Percentiles rank a stretch among this genome's conserved stretches.
phyloP scores from a whole-genome alignment of 2,329 filamentous ascomycete genomes.

The Fusarium sterilihyphosum region DNA sequence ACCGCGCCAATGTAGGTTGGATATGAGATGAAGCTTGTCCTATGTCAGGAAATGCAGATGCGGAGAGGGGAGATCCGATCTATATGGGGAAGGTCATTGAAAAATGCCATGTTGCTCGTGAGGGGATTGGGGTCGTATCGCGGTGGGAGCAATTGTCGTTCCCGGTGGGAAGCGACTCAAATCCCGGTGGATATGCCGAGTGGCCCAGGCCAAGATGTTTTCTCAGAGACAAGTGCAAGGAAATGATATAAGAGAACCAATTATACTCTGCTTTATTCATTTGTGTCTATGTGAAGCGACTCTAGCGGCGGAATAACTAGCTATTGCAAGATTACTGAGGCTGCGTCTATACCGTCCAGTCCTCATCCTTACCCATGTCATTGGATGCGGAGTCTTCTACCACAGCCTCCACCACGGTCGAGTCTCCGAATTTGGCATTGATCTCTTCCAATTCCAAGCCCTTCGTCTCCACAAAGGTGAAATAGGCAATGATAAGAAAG shows the following conservation, averaged over 20 bases:
- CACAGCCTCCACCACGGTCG: neutral
- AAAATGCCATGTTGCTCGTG: fast-evolving
- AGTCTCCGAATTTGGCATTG: neutral
- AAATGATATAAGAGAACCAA: neutral
- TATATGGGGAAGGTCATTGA: neutral
- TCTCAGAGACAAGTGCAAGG: neutral
- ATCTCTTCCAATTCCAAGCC: neutral
- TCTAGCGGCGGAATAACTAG: neutral
- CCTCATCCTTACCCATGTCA: neutral
- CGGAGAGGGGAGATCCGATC: neutral
- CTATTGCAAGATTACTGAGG: neutral
- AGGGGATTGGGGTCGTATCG: neutral
- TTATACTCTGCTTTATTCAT: fast-evolving
- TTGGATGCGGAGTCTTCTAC: neutral
- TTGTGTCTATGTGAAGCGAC: fast-evolving
- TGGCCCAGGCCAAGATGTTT: neutral
- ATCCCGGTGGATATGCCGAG: neutral
- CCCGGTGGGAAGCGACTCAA: neutral
- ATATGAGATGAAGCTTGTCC: neutral
- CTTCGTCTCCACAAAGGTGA: neutral
- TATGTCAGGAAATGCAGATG: neutral
- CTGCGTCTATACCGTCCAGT: neutral
- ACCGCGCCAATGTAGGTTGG: neutral
- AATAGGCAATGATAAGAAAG: neutral
- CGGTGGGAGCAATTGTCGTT: neutral